A percentile compares a stretch with the other conserved stretches of the same genome.
phyloP scores from a whole-genome alignment of 2,329 filamentous ascomycete genomes.

The Epichloe sylvatica region DNA sequence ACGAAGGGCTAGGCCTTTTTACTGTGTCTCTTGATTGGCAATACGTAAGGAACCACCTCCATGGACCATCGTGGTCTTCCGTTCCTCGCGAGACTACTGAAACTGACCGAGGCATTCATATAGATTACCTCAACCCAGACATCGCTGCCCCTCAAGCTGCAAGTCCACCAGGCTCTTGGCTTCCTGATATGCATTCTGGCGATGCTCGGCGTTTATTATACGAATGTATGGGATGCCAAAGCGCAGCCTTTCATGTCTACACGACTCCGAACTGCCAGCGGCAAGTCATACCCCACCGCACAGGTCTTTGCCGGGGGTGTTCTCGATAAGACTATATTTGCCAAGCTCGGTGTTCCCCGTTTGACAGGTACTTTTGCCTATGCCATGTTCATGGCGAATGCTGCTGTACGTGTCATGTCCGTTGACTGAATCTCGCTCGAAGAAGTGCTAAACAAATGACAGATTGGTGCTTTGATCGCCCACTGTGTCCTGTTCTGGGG shows the following conservation, averaged over 20 bases:
- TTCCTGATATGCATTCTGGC: slow-evolving; percentile 21
- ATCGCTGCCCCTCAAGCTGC: slow-evolving; percentile 23
- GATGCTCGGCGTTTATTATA: slow-evolving; percentile 26
- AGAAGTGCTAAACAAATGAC: no score
- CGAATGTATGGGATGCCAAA: slow-evolving; percentile 23
- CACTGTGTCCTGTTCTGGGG: slow-evolving; percentile 44
- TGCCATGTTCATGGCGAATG: slow-evolving; percentile 42
- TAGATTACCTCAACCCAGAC: slow-evolving; percentile 1
- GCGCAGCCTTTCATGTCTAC: slow-evolving; percentile 20
- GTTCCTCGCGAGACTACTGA: background rate
- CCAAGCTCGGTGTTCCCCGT: slow-evolving; percentile 29
- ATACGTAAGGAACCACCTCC: slow-evolving; percentile 14
- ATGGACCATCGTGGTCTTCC: background rate
- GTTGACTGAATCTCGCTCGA: background rate
- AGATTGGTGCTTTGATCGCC: slow-evolving; percentile 40
- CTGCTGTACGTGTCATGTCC: slow-evolving; percentile 27
- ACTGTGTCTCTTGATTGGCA: slow-evolving; percentile 30
- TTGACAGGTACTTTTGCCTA: slow-evolving; percentile 37
- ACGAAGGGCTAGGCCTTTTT: slow-evolving; percentile 26
- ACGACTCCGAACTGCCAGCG: slow-evolving; percentile 24
- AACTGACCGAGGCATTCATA: background rate
- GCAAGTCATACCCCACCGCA: slow-evolving; percentile 25
- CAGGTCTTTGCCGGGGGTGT: slow-evolving; percentile 27
- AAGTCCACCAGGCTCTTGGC: slow-evolving; percentile 24
- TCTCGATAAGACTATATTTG: slow-evolving; percentile 27